Evolutionary conservation across 1,139 yeast species (phyloP), one percentile per base, ranked within the genome.

Genomic region (Maudiozyma humilis): DNA sequence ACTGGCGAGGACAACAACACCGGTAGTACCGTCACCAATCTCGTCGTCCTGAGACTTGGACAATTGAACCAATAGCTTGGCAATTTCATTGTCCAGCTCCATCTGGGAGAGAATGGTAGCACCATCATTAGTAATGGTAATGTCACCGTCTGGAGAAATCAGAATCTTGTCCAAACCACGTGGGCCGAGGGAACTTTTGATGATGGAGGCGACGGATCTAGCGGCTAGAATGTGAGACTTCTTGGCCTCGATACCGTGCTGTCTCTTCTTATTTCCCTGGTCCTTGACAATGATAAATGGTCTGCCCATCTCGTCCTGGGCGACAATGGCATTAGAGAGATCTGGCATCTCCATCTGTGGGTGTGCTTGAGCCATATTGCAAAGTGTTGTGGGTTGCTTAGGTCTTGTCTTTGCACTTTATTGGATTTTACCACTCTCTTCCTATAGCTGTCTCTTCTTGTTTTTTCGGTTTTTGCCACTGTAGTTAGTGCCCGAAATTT

Each of bases 11-110:
- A 93, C 97, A 46, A 91, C 98, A 30, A 93, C 99, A 59, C 98
- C 98, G 3, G 99, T 93, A 35, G 99, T 93, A 61, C 99, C 99
- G 63, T 93, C 99, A 46, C 99, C 99, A 59, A 93, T 88, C 68
- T 93, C 98, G 61, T 91, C 96, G 65, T 93, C 99, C 70, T 93
- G 99, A 19, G 96, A 86, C 65, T 79, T 84, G 31, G 96, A 86
- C 55, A 93, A 75, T 68, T 93, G 96, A 34, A 91, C 99, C 60
- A 93, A 71, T 51, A 93, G 73, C 67, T 91, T 91, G 53, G 98
- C 99, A 59, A 93, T 89, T 68, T 91, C 95, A 64, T 85, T 88
- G 56, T 88, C 96, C 52, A 93, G 74, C 63, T 91, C 95, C 97
- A 93, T 91, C 64, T 88, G 95, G 12, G 95, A 75, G 54, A 93